Percentiles rank a stretch among this genome's conserved stretches.
phyloP scores from a whole-genome alignment of 2,329 filamentous ascomycete species.

The Drechslerella stenobrocha region DNA sequence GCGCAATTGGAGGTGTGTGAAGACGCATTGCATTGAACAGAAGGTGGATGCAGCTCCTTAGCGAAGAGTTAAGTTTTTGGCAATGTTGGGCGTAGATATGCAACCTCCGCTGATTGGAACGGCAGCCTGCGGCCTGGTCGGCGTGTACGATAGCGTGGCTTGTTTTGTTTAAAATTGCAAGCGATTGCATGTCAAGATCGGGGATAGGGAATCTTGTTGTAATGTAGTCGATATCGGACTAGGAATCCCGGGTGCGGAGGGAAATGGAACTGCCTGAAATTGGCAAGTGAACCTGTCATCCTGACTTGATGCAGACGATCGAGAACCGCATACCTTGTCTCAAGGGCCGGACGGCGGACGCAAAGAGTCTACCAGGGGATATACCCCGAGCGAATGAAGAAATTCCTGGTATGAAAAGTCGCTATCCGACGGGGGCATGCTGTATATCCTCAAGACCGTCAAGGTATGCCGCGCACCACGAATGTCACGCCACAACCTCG shows the following conservation, averaged over 20 bases:
- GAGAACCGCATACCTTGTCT: too few relatives aligned
- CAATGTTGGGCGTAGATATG: slow-evolving; percentile 1
- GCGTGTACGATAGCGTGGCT: slow-evolving; percentile 22
- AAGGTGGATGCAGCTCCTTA: slow-evolving; percentile 13
- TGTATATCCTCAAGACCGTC: slow-evolving; percentile 36
- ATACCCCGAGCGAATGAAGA: not conserved
- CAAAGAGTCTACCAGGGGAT: too few relatives aligned
- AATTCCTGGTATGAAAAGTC: slow-evolving; percentile 11
- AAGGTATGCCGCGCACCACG: slow-evolving; percentile 7
- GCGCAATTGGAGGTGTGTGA: slow-evolving; percentile 15
- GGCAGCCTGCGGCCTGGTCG: not conserved
- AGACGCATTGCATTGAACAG: slow-evolving; percentile 21
- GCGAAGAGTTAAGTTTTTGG: not conserved
- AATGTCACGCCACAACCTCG: slow-evolving; percentile 28
- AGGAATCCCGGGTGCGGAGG: too few relatives aligned
- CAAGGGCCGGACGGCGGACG: too few relatives aligned
- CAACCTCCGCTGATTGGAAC: not conserved
- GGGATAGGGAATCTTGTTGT: slow-evolving; percentile 2
- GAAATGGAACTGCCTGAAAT: too few relatives aligned
- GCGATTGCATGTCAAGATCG: slow-evolving; percentile 4
- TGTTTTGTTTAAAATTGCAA: slow-evolving; percentile 24
- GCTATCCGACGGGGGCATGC: slow-evolving; percentile 34
- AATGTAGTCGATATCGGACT: too few relatives aligned
- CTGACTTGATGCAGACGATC: not conserved
- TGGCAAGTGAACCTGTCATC: not conserved